A percentile compares a stretch with the other conserved stretches of the same genome.
phyloP scores from a whole-genome alignment of 768 basidiomycete genomes.

The Dioszegia crocea region DNA sequence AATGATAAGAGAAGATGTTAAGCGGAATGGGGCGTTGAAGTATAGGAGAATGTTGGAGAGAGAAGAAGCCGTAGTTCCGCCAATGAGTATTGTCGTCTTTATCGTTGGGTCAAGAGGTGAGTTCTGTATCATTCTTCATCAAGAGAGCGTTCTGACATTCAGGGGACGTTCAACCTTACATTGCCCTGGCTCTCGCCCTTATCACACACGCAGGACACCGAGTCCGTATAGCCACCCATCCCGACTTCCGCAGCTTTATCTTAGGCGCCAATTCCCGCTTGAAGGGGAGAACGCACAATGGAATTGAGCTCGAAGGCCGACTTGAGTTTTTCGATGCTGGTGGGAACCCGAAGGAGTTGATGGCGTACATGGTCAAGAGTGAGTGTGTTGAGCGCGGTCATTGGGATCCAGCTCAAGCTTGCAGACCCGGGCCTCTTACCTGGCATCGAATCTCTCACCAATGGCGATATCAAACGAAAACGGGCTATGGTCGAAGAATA shows the following conservation, averaged over 20 bases:
- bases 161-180: constrained; percentile 63
- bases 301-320: constrained; percentile 24
- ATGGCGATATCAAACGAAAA: constrained; percentile 60
- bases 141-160: neutral
- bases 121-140: constrained; percentile 18
- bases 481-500: constrained; percentile 56
- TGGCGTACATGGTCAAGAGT: constrained; percentile 69
- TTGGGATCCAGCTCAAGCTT: neutral
- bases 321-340: constrained; percentile 61
- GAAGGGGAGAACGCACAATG: constrained; percentile 22
- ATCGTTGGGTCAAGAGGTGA: constrained; percentile 63
- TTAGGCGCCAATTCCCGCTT: constrained; percentile 41
- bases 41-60: constrained; percentile 9
- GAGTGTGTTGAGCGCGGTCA: constrained; percentile 16
- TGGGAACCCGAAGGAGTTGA: constrained; percentile 60
- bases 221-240: constrained; percentile 60
- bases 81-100: constrained; percentile 61
- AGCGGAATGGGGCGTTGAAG: no score
- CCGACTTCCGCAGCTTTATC: constrained; percentile 58
- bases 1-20: no score
- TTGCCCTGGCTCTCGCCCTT: constrained; percentile 57
- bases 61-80: constrained; percentile 24
- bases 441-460: constrained; percentile 57
- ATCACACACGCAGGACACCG: constrained; percentile 55
- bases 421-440: constrained; percentile 62